Evolutionary conservation across 2,329 filamentous ascomycete species (phyloP).

Genomic region (Hypocreales sp.): DNA sequence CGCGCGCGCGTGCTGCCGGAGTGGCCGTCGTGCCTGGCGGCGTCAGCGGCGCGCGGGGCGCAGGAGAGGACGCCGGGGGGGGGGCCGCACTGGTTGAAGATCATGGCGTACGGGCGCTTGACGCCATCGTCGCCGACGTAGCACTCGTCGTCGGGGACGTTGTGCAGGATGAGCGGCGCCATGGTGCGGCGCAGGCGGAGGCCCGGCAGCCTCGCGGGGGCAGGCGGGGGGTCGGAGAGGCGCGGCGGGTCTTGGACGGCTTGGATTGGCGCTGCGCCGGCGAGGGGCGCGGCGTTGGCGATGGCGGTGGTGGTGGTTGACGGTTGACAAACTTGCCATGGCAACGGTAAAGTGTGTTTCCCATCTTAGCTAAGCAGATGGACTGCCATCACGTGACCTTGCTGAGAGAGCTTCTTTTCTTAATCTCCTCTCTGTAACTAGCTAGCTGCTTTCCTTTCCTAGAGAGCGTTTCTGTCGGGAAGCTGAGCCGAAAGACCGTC

Average conservation of each 20-base stretch:
- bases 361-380: too few species aligned
- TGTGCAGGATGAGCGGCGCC: slow-evolving; percentile 52
- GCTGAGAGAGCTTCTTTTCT: too few species aligned
- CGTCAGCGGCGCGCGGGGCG: background rate
- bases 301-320: background rate
- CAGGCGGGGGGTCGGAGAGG: background rate
- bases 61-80: background rate
- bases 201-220: background rate
- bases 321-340: background rate
- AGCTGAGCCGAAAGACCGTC: too few species aligned
- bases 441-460: too few species aligned
- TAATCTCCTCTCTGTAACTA: too few species aligned
- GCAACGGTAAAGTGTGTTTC: too few species aligned
- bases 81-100: slow-evolving; percentile 41
- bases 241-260: too few species aligned
- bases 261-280: too few species aligned
- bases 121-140: slow-evolving; percentile 51
- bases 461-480: too few species aligned
- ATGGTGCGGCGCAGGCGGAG: slow-evolving; percentile 24
- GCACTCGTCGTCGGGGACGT: slow-evolving; percentile 52
- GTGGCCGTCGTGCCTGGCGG: slow-evolving; percentile 35
- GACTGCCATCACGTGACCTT: too few species aligned
- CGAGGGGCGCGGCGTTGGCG: background rate
- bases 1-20: slow-evolving; percentile 30
- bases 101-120: slow-evolving; percentile 50